Evolutionary conservation across 2,329 filamentous ascomycete species (phyloP).

Genomic region (Chaetothyriales sp.): DNA sequence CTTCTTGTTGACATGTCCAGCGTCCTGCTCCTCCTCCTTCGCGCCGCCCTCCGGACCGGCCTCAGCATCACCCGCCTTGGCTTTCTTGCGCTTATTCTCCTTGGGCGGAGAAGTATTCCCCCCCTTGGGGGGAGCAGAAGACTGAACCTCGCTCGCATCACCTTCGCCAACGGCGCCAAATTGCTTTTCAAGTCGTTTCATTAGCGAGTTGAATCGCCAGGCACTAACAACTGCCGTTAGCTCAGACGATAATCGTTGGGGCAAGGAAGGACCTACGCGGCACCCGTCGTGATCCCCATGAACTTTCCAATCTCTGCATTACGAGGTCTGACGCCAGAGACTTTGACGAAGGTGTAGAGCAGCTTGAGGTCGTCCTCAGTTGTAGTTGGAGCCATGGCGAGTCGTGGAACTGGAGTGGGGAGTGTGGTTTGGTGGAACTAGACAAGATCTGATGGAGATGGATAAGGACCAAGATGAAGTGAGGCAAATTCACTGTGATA

Average conservation of each 20-base stretch:
- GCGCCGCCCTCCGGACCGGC: too few species aligned
- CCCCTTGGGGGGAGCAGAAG: too few species aligned
- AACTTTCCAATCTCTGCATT: not conserved
- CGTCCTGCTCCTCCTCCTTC: conserved; percentile 24
- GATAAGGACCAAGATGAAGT: not conserved
- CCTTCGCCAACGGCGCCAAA: not conserved
- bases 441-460: not conserved
- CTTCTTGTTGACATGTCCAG: conserved; percentile 4
- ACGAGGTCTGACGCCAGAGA: not conserved
- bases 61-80: conserved; percentile 5
- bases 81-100: not conserved
- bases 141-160: not conserved
- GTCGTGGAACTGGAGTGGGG: not conserved
- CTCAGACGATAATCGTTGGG: not conserved
- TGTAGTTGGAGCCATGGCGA: not conserved
- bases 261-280: not conserved
- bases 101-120: not conserved
- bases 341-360: not conserved
- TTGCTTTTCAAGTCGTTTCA: not conserved
- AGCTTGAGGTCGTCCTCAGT: not conserved
- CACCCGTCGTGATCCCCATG: not conserved
- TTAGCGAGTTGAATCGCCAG: not conserved
- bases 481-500: not conserved
- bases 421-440: not conserved
- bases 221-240: not conserved